phyloP scores from a whole-genome alignment of 2,329 filamentous ascomycete genomes.

The Rachicladosporium sp. region DNA sequence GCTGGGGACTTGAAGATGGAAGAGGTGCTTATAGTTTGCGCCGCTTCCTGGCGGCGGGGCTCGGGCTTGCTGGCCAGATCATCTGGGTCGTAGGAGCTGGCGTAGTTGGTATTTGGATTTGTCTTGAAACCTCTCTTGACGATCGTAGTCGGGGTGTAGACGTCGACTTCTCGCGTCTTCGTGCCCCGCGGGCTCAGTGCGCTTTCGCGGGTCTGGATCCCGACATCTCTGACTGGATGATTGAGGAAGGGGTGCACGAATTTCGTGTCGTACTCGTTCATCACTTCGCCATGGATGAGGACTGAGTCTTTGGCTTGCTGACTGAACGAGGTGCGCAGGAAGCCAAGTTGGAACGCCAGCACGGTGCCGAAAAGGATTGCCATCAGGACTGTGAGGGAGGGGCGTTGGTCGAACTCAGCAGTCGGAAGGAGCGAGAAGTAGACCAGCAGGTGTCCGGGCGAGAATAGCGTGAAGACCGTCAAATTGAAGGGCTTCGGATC shows the following conservation, averaged over 20 bases:
- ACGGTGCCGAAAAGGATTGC: constrained; percentile 64
- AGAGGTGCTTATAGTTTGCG: too few relatives aligned
- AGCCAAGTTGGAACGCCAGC: constrained; percentile 63
- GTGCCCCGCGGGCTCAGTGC: constrained; percentile 20
- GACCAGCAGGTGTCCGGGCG: constrained; percentile 77
- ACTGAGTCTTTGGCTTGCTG: constrained; percentile 77
- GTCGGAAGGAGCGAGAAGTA: constrained; percentile 84
- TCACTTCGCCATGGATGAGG: constrained; percentile 79
- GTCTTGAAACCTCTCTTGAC: constrained; percentile 68
- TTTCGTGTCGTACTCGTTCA: constrained; percentile 93
- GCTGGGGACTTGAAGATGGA: too few relatives aligned
- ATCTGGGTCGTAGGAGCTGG: constrained; percentile 54
- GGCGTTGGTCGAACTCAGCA: constrained; percentile 59
- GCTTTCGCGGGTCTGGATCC: constrained; percentile 56
- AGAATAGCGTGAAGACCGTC: constrained; percentile 78
- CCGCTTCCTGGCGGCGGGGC: constrained; percentile 8
- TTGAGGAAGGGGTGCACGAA: constrained; percentile 83
- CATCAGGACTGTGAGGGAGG: constrained; percentile 75
- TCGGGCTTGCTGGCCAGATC: constrained; percentile 16
- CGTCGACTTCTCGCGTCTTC: constrained; percentile 40
- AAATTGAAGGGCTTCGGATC: constrained; percentile 78
- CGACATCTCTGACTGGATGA: constrained; percentile 63
- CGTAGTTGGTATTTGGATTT: constrained; percentile 72
- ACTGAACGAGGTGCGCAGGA: constrained; percentile 60
- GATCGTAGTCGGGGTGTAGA: constrained; percentile 48